Conservation (phyloP, 2,329 filamentous ascomycete species). For the Colletotrichum higginsianum region DNA sequence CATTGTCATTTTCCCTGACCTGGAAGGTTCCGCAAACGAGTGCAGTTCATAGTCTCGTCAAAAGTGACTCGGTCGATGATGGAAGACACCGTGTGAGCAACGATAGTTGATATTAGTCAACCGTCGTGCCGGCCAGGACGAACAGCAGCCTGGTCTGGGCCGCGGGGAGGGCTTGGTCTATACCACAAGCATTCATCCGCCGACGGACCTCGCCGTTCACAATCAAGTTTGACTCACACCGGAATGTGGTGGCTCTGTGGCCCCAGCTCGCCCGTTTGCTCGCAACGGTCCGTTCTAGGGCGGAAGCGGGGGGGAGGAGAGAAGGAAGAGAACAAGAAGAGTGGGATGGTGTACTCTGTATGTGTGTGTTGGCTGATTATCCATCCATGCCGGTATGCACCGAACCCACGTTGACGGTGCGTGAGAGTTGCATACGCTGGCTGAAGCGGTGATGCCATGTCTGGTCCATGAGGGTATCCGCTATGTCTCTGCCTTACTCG, state of each 20-base stretch:
- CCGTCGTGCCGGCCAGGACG: neutral
- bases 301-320: neutral
- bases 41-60: neutral
- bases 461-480: neutral
- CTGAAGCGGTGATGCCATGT: neutral
- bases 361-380: neutral
- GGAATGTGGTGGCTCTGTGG: neutral
- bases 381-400: neutral
- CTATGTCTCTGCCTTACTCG: neutral
- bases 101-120: neutral
- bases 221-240: constrained; percentile 13
- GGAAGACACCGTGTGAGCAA: neutral
- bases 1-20: neutral
- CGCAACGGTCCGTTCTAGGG: constrained; percentile 16
- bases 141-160: neutral
- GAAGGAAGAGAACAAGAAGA: too few species aligned
- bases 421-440: neutral
- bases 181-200: neutral
- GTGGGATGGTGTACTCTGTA: too few species aligned
- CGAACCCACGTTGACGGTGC: constrained; percentile 3
- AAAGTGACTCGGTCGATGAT: neutral
- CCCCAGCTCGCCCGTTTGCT: constrained; percentile 10
- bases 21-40: neutral
- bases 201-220: neutral
- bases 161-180: neutral